Evolutionary conservation across 2,329 filamentous ascomycete species (phyloP).

Genomic region (Neopestalotiopsis rosae): DNA sequence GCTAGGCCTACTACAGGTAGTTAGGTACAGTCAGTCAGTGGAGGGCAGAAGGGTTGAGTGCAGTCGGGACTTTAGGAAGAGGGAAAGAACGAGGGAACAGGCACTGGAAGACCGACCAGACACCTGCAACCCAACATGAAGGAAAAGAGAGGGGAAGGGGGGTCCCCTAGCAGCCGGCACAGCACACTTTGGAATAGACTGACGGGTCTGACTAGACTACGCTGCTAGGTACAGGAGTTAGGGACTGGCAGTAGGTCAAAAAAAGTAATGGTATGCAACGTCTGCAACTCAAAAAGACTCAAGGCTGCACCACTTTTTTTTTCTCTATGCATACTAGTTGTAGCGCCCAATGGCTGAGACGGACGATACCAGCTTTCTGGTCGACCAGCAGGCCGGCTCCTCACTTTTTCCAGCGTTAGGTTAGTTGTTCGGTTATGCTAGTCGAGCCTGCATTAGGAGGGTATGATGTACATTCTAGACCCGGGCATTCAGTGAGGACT

Average conservation of each 20-base stretch:
- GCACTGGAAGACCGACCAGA: background rate
- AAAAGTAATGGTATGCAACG: conserved; percentile 4
- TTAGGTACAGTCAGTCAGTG: background rate
- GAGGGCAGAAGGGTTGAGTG: background rate
- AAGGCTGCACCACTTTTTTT: background rate
- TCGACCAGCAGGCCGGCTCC: conserved; percentile 8
- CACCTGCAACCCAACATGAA: background rate
- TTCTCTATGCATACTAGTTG: background rate
- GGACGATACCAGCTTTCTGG: background rate
- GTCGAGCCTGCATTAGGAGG: conserved; percentile 6
- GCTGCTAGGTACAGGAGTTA: background rate
- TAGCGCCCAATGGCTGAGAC: background rate
- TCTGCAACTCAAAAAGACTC: conserved; percentile 3
- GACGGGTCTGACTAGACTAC: background rate
- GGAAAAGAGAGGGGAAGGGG: background rate
- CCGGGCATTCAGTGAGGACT: background rate
- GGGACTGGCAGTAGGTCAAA: background rate
- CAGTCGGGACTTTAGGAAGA: background rate
- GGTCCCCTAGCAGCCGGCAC: background rate
- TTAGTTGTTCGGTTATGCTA: conserved; percentile 5
- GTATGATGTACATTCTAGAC: conserved; percentile 6
- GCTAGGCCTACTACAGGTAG: background rate
- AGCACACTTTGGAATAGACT: conserved; percentile 1
- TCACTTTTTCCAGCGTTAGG: too few relatives aligned
- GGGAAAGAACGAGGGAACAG: background rate